Base-by-base conservation (phyloP, 2,329 filamentous ascomycete genomes). In the Plectosphaerella cucumerina region DNA sequence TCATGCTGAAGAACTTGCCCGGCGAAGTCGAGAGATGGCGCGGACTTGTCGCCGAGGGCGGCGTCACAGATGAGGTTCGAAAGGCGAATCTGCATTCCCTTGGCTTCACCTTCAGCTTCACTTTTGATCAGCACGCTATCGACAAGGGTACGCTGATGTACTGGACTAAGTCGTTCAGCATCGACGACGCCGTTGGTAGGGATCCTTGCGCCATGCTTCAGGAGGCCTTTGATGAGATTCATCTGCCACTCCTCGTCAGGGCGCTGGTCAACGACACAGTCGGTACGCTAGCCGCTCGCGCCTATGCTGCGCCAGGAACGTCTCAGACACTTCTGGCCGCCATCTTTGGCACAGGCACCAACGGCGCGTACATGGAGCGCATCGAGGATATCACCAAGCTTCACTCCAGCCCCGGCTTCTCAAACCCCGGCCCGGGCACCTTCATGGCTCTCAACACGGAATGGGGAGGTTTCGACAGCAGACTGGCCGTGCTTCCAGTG, bases 111-210 rank as follows among this genome's bases (percentile, higher is more conserved):
- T 66, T 67, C 53, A 66, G 88, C n/a, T 92, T 92, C 69, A 91
- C 87, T n/a, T 91, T 90, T 68, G 57, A 62, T 11, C 61, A 87
- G 78, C 61, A 90, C 87, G 72, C 87, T 82, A 18, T 86, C 86
- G 46, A 78, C 85, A 61, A 82, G 62, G 88, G 87, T 42, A 83
- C 80, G 23, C 71, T 91, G 34, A 82, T 90, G 65, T 82, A 87
- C 55, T 92, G 88, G 87, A 90, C 87, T 39, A 92, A 92, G 68
- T 87, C 87, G 21, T 91, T 89, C 63, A 83, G 89, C 65, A 90
- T 92, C 56, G 73, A 80, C n/a, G 87, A 90, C 62, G 84, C 86
- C 0, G 71, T 92, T 39, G 87, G 87, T 44, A 80, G 87, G 61
- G 88, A 91, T 66, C 86, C 90, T 12, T 91, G 87, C 64, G 77